Conservation (phyloP, 805 yeast genomes). For the Saccharomycopsis fodiens region DNA sequence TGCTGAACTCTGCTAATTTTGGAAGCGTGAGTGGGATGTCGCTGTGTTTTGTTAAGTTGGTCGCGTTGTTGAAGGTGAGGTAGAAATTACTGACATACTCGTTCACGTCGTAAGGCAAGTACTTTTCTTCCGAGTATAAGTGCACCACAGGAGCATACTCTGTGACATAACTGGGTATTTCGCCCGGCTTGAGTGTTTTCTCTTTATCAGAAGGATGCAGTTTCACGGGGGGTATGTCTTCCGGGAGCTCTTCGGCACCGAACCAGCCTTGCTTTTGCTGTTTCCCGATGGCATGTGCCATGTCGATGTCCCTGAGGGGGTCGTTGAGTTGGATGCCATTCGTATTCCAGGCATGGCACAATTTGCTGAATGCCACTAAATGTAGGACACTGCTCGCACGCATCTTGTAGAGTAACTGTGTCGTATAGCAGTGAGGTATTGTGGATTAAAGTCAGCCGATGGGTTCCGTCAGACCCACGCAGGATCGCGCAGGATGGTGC, state of each 20-base stretch:
- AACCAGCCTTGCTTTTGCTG: not conserved
- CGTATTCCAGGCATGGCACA: no score
- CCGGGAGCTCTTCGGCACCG: not conserved
- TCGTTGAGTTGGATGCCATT: constrained; percentile 5
- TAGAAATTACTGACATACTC: constrained; percentile 63
- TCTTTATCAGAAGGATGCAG: constrained; percentile 29
- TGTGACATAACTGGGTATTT: constrained; percentile 55
- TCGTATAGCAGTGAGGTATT: no score
- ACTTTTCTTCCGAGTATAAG: constrained; percentile 80
- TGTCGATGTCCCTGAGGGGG: constrained; percentile 13
- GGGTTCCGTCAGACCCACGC: no score
- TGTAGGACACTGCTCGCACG: no score
- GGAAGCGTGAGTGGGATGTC: constrained; percentile 26
- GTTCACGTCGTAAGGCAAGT: constrained; percentile 74
- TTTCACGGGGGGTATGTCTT: constrained; percentile 31
- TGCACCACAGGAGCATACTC: constrained; percentile 74
- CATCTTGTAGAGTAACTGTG: no score
- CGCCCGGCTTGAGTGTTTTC: constrained; percentile 40
- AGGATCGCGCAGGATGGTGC: no score
- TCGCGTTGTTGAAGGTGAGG: constrained; percentile 44
- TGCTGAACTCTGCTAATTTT: constrained; percentile 22
- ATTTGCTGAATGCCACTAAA: no score
- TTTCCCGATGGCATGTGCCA: constrained; percentile 1
- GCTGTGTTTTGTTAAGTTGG: constrained; percentile 27
- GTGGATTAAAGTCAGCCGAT: no score